Evolutionary conservation across 495 filamentous ascomycete species (phyloP).

Genomic region (Physcia stellaris): DNA sequence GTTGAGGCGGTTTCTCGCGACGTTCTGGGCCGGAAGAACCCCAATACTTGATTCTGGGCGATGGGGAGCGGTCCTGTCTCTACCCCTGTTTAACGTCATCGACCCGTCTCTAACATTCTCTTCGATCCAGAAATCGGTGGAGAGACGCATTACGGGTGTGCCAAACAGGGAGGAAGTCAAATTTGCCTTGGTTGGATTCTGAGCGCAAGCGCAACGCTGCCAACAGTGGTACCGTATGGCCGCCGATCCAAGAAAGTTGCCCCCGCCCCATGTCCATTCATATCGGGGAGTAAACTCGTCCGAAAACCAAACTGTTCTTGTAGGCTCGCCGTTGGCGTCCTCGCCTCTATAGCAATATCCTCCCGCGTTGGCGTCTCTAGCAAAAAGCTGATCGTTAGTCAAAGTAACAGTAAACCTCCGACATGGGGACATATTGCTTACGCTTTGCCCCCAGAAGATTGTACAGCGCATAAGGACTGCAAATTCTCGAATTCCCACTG

Average conservation of each 20-base stretch:
- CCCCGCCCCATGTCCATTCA: conserved; percentile 8
- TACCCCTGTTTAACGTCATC: background rate
- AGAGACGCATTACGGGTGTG: background rate
- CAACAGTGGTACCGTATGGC: conserved; percentile 6
- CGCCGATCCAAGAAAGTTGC: conserved; percentile 6
- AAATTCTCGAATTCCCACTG: background rate
- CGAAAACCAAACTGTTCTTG: conserved; percentile 5
- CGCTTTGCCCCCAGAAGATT: conserved; percentile 1
- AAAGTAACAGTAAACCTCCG: background rate
- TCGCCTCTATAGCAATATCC: conserved; percentile 6
- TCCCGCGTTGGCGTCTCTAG: conserved; percentile 7
- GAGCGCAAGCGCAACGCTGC: conserved; percentile 3
- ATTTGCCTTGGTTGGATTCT: background rate
- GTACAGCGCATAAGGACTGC: conserved; percentile 6
- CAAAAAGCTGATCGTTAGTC: background rate
- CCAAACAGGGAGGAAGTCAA: background rate
- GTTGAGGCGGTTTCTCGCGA: too few relatives aligned
- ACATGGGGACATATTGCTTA: background rate
- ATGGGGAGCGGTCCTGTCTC: too few relatives aligned
- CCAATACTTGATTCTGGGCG: too few relatives aligned
- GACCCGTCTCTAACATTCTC: background rate
- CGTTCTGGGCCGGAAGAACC: too few relatives aligned
- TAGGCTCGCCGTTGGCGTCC: background rate
- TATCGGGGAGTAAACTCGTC: conserved; percentile 8
- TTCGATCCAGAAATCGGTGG: background rate